phyloP scores from a whole-genome alignment of 1,284 basidiomycete genomes.

The Ustilago sp. region DNA sequence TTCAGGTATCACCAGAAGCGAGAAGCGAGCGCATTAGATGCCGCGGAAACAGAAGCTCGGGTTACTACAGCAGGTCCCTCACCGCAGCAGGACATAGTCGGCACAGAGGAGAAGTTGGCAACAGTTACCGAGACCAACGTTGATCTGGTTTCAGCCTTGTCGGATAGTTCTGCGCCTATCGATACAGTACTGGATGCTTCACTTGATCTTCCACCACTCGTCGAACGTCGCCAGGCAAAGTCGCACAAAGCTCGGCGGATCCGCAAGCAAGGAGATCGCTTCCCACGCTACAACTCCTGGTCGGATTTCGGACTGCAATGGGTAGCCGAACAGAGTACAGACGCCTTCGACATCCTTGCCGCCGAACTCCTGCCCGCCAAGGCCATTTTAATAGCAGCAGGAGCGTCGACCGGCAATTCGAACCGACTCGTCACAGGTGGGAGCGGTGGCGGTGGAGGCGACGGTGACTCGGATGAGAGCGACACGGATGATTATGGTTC shows the following conservation, averaged over 20 bases:
- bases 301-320: constrained; percentile 37
- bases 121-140: constrained; percentile 3
- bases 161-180: neutral
- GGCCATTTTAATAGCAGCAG: constrained; percentile 24
- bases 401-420: constrained; percentile 14
- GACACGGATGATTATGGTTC: constrained; percentile 61
- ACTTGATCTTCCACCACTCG: neutral
- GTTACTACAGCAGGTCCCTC: neutral
- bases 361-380: constrained; percentile 25
- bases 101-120: constrained; percentile 15
- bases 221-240: constrained; percentile 31
- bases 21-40: too few species aligned
- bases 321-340: constrained; percentile 28
- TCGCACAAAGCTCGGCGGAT: constrained; percentile 37
- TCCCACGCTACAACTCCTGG: constrained; percentile 42
- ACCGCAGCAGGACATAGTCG: neutral
- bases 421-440: constrained; percentile 13
- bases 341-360: constrained; percentile 31
- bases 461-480: constrained; percentile 30
- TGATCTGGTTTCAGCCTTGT: neutral
- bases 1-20: constrained; percentile 7
- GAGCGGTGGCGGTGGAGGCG: constrained; percentile 19
- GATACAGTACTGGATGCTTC: neutral
- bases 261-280: constrained; percentile 37
- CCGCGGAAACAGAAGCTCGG: neutral